Evolutionary conservation across 1,284 basidiomycete species (phyloP), one percentile per base, ranked within the genome.

Genomic region (Chondrostereum purpureum): DNA sequence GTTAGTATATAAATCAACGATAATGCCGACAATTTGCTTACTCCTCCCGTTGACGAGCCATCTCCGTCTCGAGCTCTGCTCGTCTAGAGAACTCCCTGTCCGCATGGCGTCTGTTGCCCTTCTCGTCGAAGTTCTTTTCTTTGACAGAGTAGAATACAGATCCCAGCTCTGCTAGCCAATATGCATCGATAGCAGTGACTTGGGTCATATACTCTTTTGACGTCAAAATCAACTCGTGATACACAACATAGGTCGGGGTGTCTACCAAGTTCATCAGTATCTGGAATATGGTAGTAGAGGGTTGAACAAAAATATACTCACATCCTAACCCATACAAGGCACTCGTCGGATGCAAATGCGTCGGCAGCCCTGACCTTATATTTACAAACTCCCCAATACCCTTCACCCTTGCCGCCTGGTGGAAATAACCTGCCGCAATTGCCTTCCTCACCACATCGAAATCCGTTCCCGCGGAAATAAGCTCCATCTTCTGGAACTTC

Each of bases 371-470:
- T n/a, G 95, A 94, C 36, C 96, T 78, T 55, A 95, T 90, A 64
- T 99, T 97, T 50, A 95, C 91, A 63, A 97, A 99, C 66, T 99
- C 96, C 51, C 95, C 96, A 50, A 99, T 96, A 60, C 95, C 95
- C 69, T 98, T 99, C 34, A 96, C 94, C 52, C 92, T 75, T 6
- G 95, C 95, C 0, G 96, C 94, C 66, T 99, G 96, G 64, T 99
- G 96, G 77, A 99, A 99, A 69, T 98, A 99, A 18, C 95, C 96
- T 12, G 94, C 90, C 38, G 92, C 87, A 57, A 99, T 98, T 17
- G 93, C 93, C 77, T 97, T 99, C 59, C 95, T 77, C 50, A 99
- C 78, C 16, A 94, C 67, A 59, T 99, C 96, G 70, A 94, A 99
- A 63, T 99, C 94, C 0, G 92, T 98, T 2, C 92, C 92, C 39